phyloP scores from a whole-genome alignment of 352 stramenopile genomes.

The Pythium folliculosum region DNA sequence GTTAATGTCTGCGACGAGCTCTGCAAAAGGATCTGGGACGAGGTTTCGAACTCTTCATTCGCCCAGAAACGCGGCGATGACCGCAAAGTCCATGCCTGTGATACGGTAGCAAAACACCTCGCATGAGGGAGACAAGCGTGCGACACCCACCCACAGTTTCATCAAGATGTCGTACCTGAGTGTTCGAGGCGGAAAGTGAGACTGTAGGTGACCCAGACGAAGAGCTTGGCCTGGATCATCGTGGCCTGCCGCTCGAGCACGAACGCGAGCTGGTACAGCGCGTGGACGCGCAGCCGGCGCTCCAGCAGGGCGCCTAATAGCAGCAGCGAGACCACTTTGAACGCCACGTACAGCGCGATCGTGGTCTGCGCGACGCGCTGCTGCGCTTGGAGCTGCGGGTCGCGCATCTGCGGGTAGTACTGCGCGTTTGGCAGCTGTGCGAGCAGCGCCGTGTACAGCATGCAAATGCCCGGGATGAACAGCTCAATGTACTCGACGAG shows the following conservation, averaged over 20 bases:
- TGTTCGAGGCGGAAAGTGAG: conserved; percentile 21
- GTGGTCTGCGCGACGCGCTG: not conserved
- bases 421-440: conserved; percentile 14
- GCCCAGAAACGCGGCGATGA: not conserved
- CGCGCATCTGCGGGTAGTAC: conserved; percentile 17
- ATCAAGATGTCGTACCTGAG: conserved; percentile 6
- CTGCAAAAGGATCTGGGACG: not conserved
- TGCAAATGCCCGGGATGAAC: conserved; percentile 21
- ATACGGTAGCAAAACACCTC: not conserved
- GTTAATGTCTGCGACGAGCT: not conserved
- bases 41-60: not conserved
- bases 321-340: conserved; percentile 24
- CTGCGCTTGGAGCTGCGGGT: not conserved
- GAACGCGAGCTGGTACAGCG: conserved; percentile 53
- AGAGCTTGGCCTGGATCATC: conserved; percentile 40
- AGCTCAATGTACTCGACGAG: conserved; percentile 34
- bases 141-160: not conserved
- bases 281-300: conserved; percentile 13
- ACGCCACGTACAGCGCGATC: conserved; percentile 14
- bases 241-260: conserved; percentile 42
- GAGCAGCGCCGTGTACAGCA: conserved; percentile 16
- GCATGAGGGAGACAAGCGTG: not conserved
- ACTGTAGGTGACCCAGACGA: conserved; percentile 38
- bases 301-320: conserved; percentile 2
- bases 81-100: not conserved